Evolutionary conservation across 257 asterid genomes (phyloP).

Genomic region (Solanum stenotomum): DNA sequence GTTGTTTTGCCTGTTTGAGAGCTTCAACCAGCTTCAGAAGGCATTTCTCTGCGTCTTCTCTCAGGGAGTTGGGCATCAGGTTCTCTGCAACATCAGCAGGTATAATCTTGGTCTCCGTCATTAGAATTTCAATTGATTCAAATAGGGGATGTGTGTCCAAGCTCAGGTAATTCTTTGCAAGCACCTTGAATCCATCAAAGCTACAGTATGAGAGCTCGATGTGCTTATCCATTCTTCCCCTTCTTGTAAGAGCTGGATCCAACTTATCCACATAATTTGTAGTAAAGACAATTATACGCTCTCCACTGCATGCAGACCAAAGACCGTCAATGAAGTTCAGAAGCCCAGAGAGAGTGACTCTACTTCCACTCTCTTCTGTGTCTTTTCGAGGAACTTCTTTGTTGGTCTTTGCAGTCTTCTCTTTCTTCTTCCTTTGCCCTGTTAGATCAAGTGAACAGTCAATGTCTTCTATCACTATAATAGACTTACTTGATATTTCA

Average conservation of each 20-base stretch:
- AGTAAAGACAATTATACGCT: slow-evolving; percentile 12
- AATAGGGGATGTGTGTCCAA: slow-evolving; percentile 6
- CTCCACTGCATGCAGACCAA: slow-evolving; percentile 14
- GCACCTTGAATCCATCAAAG: slow-evolving; percentile 19
- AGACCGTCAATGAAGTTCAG: slow-evolving; percentile 13
- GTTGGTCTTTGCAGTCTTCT: background rate
- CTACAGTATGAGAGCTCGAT: slow-evolving; percentile 14
- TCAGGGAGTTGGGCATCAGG: slow-evolving; percentile 11
- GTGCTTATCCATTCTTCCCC: slow-evolving; percentile 20
- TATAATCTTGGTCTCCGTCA: slow-evolving; percentile 9
- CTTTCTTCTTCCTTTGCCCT: background rate
- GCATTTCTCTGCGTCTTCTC: slow-evolving; percentile 7
- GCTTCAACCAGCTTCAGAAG: slow-evolving; percentile 5
- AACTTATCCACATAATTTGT: slow-evolving; percentile 13
- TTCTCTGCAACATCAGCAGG: slow-evolving; percentile 17
- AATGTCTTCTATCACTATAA: background rate
- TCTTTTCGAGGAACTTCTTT: background rate
- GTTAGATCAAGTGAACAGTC: background rate
- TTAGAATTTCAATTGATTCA: background rate
- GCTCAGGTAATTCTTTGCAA: slow-evolving; percentile 9
- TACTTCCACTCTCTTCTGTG: slow-evolving; percentile 1
- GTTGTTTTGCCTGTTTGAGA: background rate
- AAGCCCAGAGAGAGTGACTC: slow-evolving; percentile 10
- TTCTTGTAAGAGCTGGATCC: slow-evolving; percentile 12
- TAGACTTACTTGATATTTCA: background rate